These are phyloP conservation scores for Pulveroboletus sp. DNA, from an alignment of 768 basidiomycete species.

Conservation along the genomic window DNA sequence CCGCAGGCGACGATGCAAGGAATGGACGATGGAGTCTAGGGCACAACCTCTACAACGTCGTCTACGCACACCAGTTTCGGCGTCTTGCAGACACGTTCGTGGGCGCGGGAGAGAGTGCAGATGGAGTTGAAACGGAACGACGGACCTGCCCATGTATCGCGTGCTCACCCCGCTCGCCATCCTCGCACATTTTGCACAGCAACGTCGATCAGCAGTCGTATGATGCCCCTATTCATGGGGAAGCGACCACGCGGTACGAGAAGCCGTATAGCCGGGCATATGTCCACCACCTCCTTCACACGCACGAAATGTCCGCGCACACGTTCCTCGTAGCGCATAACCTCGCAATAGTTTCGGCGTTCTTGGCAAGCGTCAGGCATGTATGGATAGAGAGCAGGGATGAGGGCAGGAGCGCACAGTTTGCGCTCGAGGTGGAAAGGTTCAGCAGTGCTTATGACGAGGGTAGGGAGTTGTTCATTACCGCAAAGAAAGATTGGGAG, in stretches of 20 bases:
- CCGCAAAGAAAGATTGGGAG: constrained; percentile 55
- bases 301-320: constrained; percentile 89
- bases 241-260: constrained; percentile 12
- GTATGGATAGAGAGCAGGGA: constrained; percentile 17
- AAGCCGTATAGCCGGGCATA: constrained; percentile 54
- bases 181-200: constrained; percentile 42
- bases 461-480: constrained; percentile 39
- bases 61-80: constrained; percentile 59
- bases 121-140: background rate
- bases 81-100: constrained; percentile 41
- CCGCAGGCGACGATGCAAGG: background rate
- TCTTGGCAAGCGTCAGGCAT: constrained; percentile 56
- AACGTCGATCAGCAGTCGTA: constrained; percentile 33
- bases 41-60: constrained; percentile 62
- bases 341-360: constrained; percentile 56
- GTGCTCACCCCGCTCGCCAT: constrained; percentile 45
- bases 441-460: constrained; percentile 55
- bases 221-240: background rate
- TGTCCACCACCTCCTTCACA: constrained; percentile 78
- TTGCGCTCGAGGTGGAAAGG: constrained; percentile 43
- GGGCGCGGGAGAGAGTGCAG: constrained; percentile 8
- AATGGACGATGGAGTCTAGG: constrained; percentile 39
- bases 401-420: constrained; percentile 12
- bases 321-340: constrained; percentile 74
- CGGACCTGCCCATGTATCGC: constrained; percentile 48